These are phyloP conservation scores for Asclepias syriaca DNA, from an alignment of 257 asterid species.

Conservation along the genomic window DNA sequence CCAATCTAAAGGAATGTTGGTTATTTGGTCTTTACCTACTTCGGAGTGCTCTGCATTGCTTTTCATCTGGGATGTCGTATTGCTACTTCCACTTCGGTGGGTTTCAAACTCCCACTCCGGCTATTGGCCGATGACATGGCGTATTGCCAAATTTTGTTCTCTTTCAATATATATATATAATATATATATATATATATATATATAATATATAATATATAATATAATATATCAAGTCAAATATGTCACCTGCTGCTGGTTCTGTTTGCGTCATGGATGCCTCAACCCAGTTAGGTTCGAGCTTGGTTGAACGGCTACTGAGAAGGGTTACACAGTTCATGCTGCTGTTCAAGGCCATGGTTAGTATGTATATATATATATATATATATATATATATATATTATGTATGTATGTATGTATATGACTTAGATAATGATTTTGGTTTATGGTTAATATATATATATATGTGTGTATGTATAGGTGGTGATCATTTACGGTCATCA, in stretches of 20 bases:
- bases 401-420: too few species aligned
- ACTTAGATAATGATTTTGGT: not conserved
- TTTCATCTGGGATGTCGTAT: too few species aligned
- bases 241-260: constrained; percentile 18
- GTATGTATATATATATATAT: not conserved
- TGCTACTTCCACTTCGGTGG: too few species aligned
- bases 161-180: too few species aligned
- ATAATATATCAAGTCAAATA: not conserved
- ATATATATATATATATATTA: not conserved
- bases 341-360: constrained; percentile 61
- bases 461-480: constrained; percentile 31
- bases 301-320: constrained; percentile 62
- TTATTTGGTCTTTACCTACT: too few species aligned
- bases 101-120: too few species aligned
- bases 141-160: too few species aligned
- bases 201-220: too few species aligned
- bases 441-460: not conserved
- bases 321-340: constrained; percentile 91
- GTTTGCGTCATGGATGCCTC: constrained; percentile 96
- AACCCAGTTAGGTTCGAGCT: constrained; percentile 63
- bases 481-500: constrained; percentile 39
- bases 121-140: too few species aligned
- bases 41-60: too few species aligned
- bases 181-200: too few species aligned
- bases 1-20: too few species aligned